Conservation (phyloP, 2,329 filamentous ascomycete genomes). For the Cladosporium austrohemisphaericum region DNA sequence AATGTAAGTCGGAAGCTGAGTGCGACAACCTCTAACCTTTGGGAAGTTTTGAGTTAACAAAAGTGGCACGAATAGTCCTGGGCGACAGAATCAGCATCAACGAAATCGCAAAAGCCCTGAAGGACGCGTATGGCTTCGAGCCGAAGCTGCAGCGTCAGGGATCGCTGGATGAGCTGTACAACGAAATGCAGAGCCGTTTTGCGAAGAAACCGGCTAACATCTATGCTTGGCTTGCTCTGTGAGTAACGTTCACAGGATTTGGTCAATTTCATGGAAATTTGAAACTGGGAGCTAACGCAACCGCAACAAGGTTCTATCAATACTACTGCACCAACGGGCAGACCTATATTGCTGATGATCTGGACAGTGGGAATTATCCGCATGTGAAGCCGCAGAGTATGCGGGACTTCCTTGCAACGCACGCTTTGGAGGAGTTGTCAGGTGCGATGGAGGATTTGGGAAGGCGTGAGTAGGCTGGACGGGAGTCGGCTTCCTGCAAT, state of each 20-base stretch:
- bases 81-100: neutral
- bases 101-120: neutral
- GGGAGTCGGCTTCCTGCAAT: too few relatives aligned
- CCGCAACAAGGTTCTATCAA: slow-evolving; percentile 1
- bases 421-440: too few relatives aligned
- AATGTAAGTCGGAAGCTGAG: neutral
- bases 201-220: neutral
- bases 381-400: neutral
- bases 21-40: too few relatives aligned
- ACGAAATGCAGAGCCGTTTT: neutral
- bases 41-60: neutral
- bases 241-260: neutral
- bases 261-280: too few relatives aligned
- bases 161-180: neutral
- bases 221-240: neutral
- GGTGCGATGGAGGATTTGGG: too few relatives aligned
- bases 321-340: neutral
- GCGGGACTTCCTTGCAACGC: neutral
- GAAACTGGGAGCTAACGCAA: neutral
- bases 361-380: neutral
- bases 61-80: neutral
- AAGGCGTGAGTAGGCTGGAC: too few relatives aligned
- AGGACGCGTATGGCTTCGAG: neutral
- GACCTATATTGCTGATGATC: neutral
- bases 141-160: neutral